These are phyloP conservation scores for Aquilaria yunnanensis DNA, from an alignment of 345 rosid genomes.

Conservation along the genomic window DNA sequence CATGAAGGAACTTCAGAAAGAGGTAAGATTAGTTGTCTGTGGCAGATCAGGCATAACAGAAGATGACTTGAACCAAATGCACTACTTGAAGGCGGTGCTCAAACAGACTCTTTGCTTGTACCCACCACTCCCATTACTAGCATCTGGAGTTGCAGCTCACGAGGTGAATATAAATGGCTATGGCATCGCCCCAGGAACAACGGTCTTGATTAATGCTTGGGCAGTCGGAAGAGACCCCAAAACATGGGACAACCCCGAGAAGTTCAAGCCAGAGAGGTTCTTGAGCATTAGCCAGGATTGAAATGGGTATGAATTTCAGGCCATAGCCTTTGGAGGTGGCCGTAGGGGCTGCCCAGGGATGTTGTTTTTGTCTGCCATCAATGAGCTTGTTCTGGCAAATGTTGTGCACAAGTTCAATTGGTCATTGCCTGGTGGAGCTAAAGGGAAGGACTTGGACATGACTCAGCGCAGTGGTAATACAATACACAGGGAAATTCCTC, in stretches of 20 bases:
- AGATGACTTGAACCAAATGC: conserved; percentile 1
- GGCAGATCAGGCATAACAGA: background rate
- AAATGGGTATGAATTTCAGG: background rate
- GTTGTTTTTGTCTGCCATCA: background rate
- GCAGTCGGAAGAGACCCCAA: conserved; percentile 5
- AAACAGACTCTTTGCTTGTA: conserved; percentile 10
- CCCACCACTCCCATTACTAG: background rate
- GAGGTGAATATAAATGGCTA: background rate
- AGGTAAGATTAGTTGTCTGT: background rate
- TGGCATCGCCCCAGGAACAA: background rate
- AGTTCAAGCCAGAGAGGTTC: conserved; percentile 2
- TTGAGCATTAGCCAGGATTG: background rate
- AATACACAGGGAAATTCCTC: no score
- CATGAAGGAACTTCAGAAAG: conserved; percentile 6
- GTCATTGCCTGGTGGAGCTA: background rate
- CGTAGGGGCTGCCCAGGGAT: conserved; percentile 7
- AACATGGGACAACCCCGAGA: conserved; percentile 1
- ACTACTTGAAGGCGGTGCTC: conserved; percentile 3
- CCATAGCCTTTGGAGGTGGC: conserved; percentile 1
- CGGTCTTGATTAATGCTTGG: conserved; percentile 2
- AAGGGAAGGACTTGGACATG: background rate
- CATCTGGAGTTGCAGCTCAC: background rate
- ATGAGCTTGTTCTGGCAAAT: conserved; percentile 6
- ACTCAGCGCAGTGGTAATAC: no score
- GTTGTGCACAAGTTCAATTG: conserved; percentile 1